Base-by-base conservation (phyloP, 2,329 filamentous ascomycete species). In the Macroventuria anomochaeta region DNA sequence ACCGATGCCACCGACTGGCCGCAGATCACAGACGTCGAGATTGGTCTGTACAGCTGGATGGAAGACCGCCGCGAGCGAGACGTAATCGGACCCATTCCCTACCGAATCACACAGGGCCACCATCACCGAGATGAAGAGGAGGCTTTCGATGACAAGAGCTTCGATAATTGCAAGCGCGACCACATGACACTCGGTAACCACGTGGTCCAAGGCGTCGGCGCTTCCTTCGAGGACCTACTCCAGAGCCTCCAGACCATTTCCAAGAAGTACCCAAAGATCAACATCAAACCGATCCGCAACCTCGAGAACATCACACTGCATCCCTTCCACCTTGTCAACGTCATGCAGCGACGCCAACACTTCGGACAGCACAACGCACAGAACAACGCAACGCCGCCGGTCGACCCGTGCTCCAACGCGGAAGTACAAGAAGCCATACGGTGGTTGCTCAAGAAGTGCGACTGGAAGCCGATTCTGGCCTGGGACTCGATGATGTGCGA, bases 401-500 rank as follows among this genome's bases (percentile, higher is more conserved):
- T 53, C 18, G 71, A 74, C 43, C 65, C 68, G 2, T 63, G 68
- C 12, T 62, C 64, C 2, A 69, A 64, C 23, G 55, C 64, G n/a
- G 61, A 69, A 17, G 65, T 73, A n/a, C 68, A 73, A 42, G 63
- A 68, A 13, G 65, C 70, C 5, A 56, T 74, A 17, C 66, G 61
- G 26, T 74, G 69, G 70, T 50, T 74, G 18, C 61, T 64, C 3
- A 53, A 64, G 20, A 67, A 68, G 38, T 73, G 70, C 47, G 57
- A 62, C 33, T 74, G 70, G 70, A 71, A 63, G 40, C 71, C 72
- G 0, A 64, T 71, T 10, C 58, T 74, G 1, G 59, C 65, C 7
- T 74, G 71, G 72, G 70, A 72, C 15, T 61, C 36, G 25, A 66
- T 74, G 68, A 72, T 73, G 70, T 73, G 68, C 46, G 72, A 74